A percentile compares a stretch with the other conserved stretches of the same genome.
phyloP scores from a whole-genome alignment of 495 filamentous ascomycete species.

The Penicillium malachiteum region DNA sequence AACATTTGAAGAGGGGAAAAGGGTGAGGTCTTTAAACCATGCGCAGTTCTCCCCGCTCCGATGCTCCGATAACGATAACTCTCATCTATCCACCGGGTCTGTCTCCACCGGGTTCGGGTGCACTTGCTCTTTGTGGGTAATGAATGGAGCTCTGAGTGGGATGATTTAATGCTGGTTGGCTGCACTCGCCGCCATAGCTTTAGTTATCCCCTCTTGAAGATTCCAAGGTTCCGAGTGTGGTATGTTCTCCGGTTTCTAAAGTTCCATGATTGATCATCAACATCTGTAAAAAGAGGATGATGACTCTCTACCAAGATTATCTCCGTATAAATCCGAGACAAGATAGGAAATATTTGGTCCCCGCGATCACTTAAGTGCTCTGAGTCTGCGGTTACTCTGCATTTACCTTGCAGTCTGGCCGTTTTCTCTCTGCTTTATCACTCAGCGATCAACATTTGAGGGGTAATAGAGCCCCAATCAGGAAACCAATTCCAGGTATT shows the following conservation, averaged over 20 bases:
- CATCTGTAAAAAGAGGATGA: no score
- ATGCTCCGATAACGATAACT: conserved; percentile 17
- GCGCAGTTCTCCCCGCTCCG: not conserved
- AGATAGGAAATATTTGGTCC: not conserved
- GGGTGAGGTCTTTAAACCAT: conserved; percentile 7
- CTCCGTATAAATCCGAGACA: no score
- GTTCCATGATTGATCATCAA: no score
- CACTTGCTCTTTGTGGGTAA: conserved; percentile 35
- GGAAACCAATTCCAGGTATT: no score
- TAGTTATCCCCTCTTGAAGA: conserved; percentile 4
- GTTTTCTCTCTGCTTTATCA: not conserved
- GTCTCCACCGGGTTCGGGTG: conserved; percentile 24
- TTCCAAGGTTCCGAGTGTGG: conserved; percentile 12
- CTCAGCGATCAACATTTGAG: not conserved
- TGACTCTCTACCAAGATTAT: no score
- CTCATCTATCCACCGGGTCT: no score
- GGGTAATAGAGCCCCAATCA: no score
- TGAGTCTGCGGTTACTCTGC: no score
- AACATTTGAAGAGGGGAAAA: conserved; percentile 11
- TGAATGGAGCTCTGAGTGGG: conserved; percentile 7
- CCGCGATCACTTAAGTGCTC: not conserved
- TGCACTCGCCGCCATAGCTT: conserved; percentile 1
- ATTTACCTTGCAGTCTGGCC: no score
- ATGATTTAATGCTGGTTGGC: conserved; percentile 14
- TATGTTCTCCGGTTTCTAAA: not conserved